phyloP scores from a whole-genome alignment of 2,329 filamentous ascomycete species.

The Rutstroemia sydowiana region DNA sequence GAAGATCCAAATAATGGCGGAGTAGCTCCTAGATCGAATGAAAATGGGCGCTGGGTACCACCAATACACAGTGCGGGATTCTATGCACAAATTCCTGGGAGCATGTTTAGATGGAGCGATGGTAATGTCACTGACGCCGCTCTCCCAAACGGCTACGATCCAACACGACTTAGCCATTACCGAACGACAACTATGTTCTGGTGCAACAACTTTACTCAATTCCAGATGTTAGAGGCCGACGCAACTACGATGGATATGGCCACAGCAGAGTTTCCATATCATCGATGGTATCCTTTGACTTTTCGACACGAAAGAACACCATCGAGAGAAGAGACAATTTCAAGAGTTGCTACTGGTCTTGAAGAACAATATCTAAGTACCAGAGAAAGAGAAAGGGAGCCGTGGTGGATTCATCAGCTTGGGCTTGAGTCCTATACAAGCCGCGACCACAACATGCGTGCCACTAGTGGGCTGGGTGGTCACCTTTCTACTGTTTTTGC shows the following conservation, averaged over 20 bases:
- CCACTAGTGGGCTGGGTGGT: slow-evolving; percentile 16
- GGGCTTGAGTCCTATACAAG: slow-evolving; percentile 11
- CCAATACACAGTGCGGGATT: slow-evolving; percentile 17
- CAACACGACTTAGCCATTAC: slow-evolving; percentile 7
- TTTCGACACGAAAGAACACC: slow-evolving; percentile 13
- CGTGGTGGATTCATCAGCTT: slow-evolving; percentile 15
- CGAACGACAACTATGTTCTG: slow-evolving; percentile 19
- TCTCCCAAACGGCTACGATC: slow-evolving; percentile 2
- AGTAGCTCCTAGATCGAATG: slow-evolving; percentile 11
- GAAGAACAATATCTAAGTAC: slow-evolving; percentile 11
- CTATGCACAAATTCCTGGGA: slow-evolving; percentile 11
- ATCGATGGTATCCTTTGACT: slow-evolving; percentile 17
- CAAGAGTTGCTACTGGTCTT: slow-evolving; percentile 6
- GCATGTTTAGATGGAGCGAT: slow-evolving; percentile 22
- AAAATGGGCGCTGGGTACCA: slow-evolving; percentile 20
- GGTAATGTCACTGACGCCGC: slow-evolving; percentile 14
- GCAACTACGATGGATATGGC: slow-evolving; percentile 10
- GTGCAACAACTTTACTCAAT: slow-evolving; percentile 17
- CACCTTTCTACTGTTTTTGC: slow-evolving; percentile 19
- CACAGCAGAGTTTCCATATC: slow-evolving; percentile 5
- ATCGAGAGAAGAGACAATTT: slow-evolving; percentile 9
- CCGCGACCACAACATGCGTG: background rate
- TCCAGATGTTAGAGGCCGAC: slow-evolving; percentile 14
- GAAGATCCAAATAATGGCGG: slow-evolving; percentile 19
- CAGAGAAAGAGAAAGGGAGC: background rate